phyloP scores from a whole-genome alignment of 169 alveolate species.

The Plasmodium ovale region DNA sequence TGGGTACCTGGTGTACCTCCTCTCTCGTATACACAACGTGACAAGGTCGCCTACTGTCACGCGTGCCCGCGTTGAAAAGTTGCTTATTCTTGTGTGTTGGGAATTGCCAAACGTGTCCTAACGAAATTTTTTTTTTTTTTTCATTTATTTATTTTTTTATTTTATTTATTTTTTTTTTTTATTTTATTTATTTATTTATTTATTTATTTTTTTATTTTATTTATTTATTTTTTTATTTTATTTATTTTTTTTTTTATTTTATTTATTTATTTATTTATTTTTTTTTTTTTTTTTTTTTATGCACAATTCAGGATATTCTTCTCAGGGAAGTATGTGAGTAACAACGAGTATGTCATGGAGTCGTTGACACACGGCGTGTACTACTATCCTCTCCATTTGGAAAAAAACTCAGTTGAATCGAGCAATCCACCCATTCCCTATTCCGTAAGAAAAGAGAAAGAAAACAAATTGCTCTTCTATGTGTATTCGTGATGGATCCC shows the following conservation, averaged over 20 bases:
- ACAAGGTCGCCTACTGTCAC: constrained; percentile 81
- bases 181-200: neutral
- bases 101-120: no score
- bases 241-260: neutral
- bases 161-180: neutral
- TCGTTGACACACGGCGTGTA: constrained; percentile 87
- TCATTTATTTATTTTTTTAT: no score
- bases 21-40: constrained; percentile 86
- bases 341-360: constrained; percentile 88
- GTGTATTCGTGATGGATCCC: no score
- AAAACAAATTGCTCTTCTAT: no score
- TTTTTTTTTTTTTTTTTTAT: neutral
- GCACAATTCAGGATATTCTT: constrained; percentile 90
- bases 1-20: constrained; percentile 90
- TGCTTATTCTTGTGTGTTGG: no score
- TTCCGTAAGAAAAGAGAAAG: no score
- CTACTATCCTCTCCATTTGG: constrained; percentile 44
- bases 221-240: no score
- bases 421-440: no score
- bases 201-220: neutral
- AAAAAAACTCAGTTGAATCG: no score
- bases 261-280: no score
- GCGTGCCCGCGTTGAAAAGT: no score
- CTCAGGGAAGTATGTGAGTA: constrained; percentile 92
- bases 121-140: no score